A percentile compares a stretch with the other conserved stretches of the same genome.
These are phyloP conservation scores for Exidia glandulosa DNA, from an alignment of 768 basidiomycete genomes.

Conservation along the genomic window DNA sequence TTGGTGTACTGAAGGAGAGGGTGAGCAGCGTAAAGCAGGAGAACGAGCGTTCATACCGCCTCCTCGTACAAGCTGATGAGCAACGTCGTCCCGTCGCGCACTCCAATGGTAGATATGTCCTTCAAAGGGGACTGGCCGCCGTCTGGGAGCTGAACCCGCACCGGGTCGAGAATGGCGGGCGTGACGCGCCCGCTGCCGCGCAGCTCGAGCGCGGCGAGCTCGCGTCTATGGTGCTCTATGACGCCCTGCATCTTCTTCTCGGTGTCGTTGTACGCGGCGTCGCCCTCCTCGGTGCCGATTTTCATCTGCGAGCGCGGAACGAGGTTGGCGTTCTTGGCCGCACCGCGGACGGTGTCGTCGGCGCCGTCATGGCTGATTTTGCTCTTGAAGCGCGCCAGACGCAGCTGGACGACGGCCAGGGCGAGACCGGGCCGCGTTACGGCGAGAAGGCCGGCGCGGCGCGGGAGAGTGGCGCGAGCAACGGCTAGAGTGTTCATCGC, in stretches of 20 bases:
- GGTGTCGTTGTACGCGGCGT: conserved; percentile 49
- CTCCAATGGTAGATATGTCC: conserved; percentile 70
- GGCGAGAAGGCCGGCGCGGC: no score
- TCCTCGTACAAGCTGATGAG: conserved; percentile 72
- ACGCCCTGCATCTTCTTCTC: conserved; percentile 52
- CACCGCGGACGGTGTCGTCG: background rate
- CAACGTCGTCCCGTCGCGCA: conserved; percentile 64
- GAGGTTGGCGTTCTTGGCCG: conserved; percentile 35
- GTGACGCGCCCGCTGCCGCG: conserved; percentile 71
- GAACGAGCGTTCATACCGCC: conserved; percentile 36
- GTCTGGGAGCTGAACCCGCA: conserved; percentile 45
- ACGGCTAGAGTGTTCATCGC: no score
- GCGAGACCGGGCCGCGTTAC: no score
- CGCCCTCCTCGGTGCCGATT: conserved; percentile 41
- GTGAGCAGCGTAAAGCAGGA: conserved; percentile 16
- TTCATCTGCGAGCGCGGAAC: conserved; percentile 58
- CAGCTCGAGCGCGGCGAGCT: conserved; percentile 59
- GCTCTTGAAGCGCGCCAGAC: background rate
- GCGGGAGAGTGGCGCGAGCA: no score
- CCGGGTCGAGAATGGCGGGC: conserved; percentile 56
- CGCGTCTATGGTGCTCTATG: conserved; percentile 68
- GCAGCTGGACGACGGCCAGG: background rate
- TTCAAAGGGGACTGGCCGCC: conserved; percentile 31
- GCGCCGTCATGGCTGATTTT: background rate
- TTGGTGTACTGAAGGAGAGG: conserved; percentile 53